Percentiles rank a stretch among this genome's conserved stretches.
Conservation (phyloP, 345 rosid species). For the Salix viminalis region DNA sequence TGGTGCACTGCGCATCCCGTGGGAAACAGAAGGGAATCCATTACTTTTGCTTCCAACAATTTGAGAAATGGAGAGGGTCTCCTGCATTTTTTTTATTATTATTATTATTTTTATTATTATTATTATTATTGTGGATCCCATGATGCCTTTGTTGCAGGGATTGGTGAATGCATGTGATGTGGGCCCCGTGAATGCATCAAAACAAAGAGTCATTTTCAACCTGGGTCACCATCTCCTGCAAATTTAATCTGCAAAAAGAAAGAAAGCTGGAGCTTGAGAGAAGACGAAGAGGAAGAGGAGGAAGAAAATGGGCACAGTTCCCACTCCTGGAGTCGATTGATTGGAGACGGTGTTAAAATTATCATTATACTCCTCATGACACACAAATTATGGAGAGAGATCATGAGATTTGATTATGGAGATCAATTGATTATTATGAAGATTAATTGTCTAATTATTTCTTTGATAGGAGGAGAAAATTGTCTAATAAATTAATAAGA, state of each 20-base stretch:
- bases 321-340: background rate
- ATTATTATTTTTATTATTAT: no score
- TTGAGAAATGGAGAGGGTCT: background rate
- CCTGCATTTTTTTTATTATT: background rate
- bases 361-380: no score
- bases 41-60: constrained; percentile 13
- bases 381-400: no score
- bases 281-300: background rate
- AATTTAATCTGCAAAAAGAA: constrained; percentile 7
- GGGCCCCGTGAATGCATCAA: constrained; percentile 26
- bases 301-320: constrained; percentile 4
- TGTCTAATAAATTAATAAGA: no score
- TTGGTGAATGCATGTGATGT: constrained; percentile 50
- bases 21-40: constrained; percentile 20
- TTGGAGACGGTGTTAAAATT: no score
- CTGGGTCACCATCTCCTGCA: constrained; percentile 23
- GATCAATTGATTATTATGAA: no score
- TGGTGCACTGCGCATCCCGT: background rate
- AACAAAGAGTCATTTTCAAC: constrained; percentile 20
- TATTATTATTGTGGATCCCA: constrained; percentile 16
- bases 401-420: no score
- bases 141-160: constrained; percentile 20
- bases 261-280: background rate
- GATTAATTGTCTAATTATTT: no score
- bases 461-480: rapidly evolving